Conservation (phyloP, 2,329 filamentous ascomycete genomes). For the Aspergillus tubingensis region DNA sequence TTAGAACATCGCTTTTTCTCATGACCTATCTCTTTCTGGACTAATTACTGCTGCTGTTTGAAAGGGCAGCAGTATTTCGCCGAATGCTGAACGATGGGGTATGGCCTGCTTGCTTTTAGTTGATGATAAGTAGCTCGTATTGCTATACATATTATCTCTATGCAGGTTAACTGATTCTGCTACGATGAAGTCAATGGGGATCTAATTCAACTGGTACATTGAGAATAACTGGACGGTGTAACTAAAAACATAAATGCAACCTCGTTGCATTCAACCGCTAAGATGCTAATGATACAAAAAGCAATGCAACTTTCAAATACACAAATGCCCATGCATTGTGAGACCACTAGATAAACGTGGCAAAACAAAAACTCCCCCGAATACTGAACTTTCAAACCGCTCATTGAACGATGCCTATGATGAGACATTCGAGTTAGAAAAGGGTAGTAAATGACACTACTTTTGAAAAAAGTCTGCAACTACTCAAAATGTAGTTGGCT, state of each 20-base stretch:
- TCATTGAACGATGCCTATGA: background rate
- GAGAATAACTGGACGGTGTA: no score
- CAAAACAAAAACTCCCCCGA: background rate
- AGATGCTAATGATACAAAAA: slow-evolving; percentile 3
- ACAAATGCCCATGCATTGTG: slow-evolving; percentile 1
- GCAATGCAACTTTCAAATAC: background rate
- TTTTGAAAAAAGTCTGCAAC: background rate
- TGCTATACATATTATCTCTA: no score
- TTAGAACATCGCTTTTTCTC: background rate
- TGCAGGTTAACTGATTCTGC: no score
- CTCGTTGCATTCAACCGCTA: slow-evolving; percentile 2
- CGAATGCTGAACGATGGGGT: no score
- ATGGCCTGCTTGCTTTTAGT: no score
- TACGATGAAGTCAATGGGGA: no score
- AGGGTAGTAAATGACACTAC: background rate
- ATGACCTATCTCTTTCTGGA: no score
- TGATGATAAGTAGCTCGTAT: no score
- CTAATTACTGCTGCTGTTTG: no score
- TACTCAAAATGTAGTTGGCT: background rate
- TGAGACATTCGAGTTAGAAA: background rate
- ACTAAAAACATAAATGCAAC: background rate
- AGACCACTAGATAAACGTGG: background rate
- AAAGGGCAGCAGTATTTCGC: no score
- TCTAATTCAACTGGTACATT: no score
- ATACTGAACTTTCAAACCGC: background rate